phyloP scores from a whole-genome alignment of 2,329 filamentous ascomycete genomes.

The Pestalotiopsis sp. region DNA sequence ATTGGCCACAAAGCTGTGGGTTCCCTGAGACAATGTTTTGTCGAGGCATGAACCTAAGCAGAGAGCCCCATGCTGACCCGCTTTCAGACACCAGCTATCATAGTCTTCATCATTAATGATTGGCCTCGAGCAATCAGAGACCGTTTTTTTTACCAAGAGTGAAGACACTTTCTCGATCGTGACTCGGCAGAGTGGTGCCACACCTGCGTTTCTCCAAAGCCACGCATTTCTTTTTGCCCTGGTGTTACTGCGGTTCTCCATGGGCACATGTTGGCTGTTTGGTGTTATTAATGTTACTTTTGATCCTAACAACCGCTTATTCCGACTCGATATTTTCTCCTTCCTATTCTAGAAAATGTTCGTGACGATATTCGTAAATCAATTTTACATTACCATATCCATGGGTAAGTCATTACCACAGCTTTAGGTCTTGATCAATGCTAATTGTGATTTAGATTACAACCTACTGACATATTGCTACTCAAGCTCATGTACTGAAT shows the following conservation, averaged over 20 bases:
- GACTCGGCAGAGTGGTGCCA: not conserved
- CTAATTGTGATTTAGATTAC: not conserved
- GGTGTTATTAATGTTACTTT: not conserved
- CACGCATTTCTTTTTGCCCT: slow-evolving; percentile 6
- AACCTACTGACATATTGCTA: not conserved
- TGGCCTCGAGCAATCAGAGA: not conserved
- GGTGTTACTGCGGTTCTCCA: not conserved
- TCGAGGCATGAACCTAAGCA: not conserved
- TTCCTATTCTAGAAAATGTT: not conserved
- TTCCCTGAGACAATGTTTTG: not conserved
- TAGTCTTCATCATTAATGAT: not conserved
- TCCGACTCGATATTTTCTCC: not conserved
- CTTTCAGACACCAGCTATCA: too few relatives aligned
- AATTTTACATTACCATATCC: not conserved
- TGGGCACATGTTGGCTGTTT: not conserved
- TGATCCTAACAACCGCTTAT: not conserved
- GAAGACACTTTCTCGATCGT: not conserved
- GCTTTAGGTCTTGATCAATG: not conserved
- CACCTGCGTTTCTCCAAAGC: not conserved
- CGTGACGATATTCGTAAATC: not conserved
- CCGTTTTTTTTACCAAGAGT: not conserved
- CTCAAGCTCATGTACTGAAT: not conserved
- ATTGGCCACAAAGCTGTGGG: not conserved
- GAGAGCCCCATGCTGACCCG: not conserved
- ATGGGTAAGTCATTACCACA: not conserved